A percentile compares a stretch with the other conserved stretches of the same genome.
phyloP scores from a whole-genome alignment of 257 asterid genomes.

The Salvia splendens region DNA sequence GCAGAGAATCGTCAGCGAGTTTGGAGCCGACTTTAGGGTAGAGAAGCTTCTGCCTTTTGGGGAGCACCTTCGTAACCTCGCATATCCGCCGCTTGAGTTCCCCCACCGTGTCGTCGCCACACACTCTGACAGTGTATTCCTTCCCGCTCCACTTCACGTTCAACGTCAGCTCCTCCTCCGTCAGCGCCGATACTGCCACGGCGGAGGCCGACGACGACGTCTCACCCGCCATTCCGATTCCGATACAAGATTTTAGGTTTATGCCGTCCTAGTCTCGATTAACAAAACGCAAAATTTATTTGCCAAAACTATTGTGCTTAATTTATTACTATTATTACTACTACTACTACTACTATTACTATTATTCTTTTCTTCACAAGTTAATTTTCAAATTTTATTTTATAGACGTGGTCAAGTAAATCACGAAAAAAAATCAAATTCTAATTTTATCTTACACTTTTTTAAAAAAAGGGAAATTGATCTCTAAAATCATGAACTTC shows the following conservation, averaged over 20 bases:
- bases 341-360: too few species aligned
- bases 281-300: too few species aligned
- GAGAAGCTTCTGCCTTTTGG: conserved; percentile 92
- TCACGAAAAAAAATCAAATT: too few species aligned
- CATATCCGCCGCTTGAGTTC: conserved; percentile 89
- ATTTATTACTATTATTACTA: too few species aligned
- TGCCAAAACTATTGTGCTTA: too few species aligned
- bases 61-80: conserved; percentile 80
- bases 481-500: too few species aligned
- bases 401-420: too few species aligned
- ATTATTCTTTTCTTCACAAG: too few species aligned
- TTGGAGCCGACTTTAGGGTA: conserved; percentile 88
- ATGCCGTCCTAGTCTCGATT: background rate
- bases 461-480: too few species aligned
- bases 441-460: too few species aligned
- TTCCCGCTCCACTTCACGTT: conserved; percentile 95
- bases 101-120: conserved; percentile 87
- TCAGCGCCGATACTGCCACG: conserved; percentile 48
- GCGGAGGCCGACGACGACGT: conserved; percentile 55
- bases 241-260: conserved; percentile 5
- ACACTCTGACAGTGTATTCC: conserved; percentile 82
- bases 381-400: too few species aligned
- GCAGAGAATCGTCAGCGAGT: conserved; percentile 74
- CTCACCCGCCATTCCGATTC: conserved; percentile 68
- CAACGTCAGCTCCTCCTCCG: conserved; percentile 84